Conservation (phyloP, 345 rosid species). For the Arabidopsis thaliana region TAIR10.1 NC_003076.8:26845001-26845500, state of each 20-base stretch:
- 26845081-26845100: conserved; percentile 39
- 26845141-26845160: conserved; percentile 42
- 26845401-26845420: conserved; percentile 13
- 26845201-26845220: conserved; percentile 32
- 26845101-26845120: conserved; percentile 34
- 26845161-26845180: conserved; percentile 40
- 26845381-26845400: conserved; percentile 36
- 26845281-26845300: conserved; percentile 33
- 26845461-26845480: conserved; percentile 18
- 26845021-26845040: conserved; percentile 73
- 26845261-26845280: background rate
- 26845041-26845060: conserved; percentile 33
- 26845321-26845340: conserved; percentile 15
- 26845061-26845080: conserved; percentile 13
- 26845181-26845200: conserved; percentile 50
- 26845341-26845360: conserved; percentile 35
- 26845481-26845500: conserved; percentile 36
- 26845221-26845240: conserved; percentile 28
- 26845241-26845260: background rate
- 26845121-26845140: conserved; percentile 54
- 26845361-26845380: conserved; percentile 30
- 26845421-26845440: conserved; percentile 7
- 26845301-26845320: conserved; percentile 41
- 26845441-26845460: conserved; percentile 2
- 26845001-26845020: conserved; percentile 80